Evolutionary conservation across 2,329 filamentous ascomycete species (phyloP).

Genomic region (Calonectria pauciramosa): DNA sequence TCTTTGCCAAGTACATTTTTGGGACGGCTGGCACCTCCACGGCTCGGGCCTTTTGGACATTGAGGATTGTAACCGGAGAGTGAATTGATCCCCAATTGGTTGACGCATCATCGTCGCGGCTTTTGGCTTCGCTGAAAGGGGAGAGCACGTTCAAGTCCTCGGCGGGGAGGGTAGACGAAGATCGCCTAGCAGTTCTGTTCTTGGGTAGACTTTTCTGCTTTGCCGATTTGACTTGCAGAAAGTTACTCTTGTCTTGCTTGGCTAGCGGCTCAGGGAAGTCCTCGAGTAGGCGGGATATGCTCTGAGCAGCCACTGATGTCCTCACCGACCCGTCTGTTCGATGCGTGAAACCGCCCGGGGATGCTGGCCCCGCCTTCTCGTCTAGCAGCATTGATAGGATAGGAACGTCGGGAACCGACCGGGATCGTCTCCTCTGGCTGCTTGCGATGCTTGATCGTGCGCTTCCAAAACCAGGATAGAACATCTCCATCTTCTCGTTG

Average conservation of each 20-base stretch:
- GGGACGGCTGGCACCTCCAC: slow-evolving; percentile 46
- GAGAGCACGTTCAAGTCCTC: slow-evolving; percentile 50
- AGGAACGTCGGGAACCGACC: slow-evolving; percentile 44
- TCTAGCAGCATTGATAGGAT: slow-evolving; percentile 27
- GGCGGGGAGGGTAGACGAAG: slow-evolving; percentile 64
- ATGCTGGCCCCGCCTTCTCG: slow-evolving; percentile 4
- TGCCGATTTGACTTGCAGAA: slow-evolving; percentile 41
- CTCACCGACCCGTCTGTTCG: slow-evolving; percentile 20
- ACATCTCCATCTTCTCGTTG: slow-evolving; percentile 68
- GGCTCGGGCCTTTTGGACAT: slow-evolving; percentile 57
- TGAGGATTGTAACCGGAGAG: slow-evolving; percentile 61
- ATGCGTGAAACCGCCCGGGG: slow-evolving; percentile 10
- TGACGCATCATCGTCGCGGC: slow-evolving; percentile 57
- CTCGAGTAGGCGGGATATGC: slow-evolving; percentile 25
- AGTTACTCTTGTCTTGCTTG: not conserved
- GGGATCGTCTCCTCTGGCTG: slow-evolving; percentile 45
- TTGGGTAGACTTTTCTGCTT: slow-evolving; percentile 28
- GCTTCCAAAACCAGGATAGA: slow-evolving; percentile 58
- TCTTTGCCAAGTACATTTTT: slow-evolving; percentile 18
- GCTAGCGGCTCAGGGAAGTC: slow-evolving; percentile 22
- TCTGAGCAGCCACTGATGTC: slow-evolving; percentile 18
- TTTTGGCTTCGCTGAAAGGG: slow-evolving; percentile 51
- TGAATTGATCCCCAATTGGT: slow-evolving; percentile 66
- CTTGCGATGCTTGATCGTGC: slow-evolving; percentile 20
- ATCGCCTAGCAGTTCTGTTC: slow-evolving; percentile 58